Evolutionary conservation across 1,284 basidiomycete species (phyloP).

Genomic region (Tranzscheliella williamsii): DNA sequence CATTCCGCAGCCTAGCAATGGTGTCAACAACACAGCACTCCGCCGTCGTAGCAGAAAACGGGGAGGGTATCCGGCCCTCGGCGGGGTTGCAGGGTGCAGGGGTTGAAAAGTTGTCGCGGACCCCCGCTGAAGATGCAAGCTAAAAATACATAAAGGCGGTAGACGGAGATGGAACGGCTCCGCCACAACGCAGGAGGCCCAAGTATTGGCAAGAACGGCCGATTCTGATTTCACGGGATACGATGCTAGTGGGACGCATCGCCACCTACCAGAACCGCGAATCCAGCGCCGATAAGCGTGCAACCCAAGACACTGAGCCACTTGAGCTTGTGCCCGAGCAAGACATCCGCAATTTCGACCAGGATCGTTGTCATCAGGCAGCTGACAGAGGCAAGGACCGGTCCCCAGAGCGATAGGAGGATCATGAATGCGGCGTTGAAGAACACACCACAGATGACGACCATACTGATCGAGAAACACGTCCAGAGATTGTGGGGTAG

Average conservation of each 20-base stretch:
- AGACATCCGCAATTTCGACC: slow-evolving; percentile 47
- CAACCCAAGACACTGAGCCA: slow-evolving; percentile 52
- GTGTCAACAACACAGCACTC: too few relatives aligned
- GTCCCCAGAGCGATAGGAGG: slow-evolving; percentile 56
- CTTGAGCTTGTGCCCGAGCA: slow-evolving; percentile 46
- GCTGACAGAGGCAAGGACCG: slow-evolving; percentile 56
- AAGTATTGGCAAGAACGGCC: too few relatives aligned
- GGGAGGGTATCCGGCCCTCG: too few relatives aligned
- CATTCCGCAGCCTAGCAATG: too few relatives aligned
- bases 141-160: not conserved
- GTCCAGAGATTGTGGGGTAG: slow-evolving; percentile 43
- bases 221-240: too few relatives aligned
- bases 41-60: too few relatives aligned
- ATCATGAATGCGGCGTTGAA: slow-evolving; percentile 58
- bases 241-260: slow-evolving; percentile 4
- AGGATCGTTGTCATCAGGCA: slow-evolving; percentile 57
- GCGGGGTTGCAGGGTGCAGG: too few relatives aligned
- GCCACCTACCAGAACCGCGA: slow-evolving; percentile 43
- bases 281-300: slow-evolving; percentile 48
- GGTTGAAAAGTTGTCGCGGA: too few relatives aligned
- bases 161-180: too few relatives aligned
- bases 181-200: too few relatives aligned
- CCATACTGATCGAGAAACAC: slow-evolving; percentile 27
- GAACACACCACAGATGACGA: slow-evolving; percentile 51
- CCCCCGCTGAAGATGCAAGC: not conserved